Evolutionary conservation across 345 rosid species (phyloP).

Genomic region (Adansonia digitata): DNA sequence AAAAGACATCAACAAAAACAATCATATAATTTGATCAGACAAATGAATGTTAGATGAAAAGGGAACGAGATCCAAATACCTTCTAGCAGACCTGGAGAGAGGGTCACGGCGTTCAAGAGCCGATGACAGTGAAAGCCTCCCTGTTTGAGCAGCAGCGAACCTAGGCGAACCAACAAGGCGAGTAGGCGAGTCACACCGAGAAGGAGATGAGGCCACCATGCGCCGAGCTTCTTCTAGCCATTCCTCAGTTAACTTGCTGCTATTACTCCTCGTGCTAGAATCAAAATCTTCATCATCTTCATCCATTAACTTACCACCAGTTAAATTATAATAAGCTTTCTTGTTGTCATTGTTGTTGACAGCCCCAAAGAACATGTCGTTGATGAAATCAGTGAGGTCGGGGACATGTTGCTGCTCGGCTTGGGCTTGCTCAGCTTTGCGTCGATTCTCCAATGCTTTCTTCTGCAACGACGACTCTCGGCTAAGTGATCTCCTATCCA

Average conservation of each 20-base stretch:
- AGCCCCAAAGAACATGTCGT: conserved; percentile 60
- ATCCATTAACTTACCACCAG: conserved; percentile 23
- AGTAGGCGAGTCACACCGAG: conserved; percentile 40
- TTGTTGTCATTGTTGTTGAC: conserved; percentile 22
- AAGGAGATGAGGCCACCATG: conserved; percentile 47
- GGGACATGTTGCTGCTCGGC: conserved; percentile 27
- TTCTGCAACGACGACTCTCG: conserved; percentile 26
- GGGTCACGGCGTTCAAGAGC: conserved; percentile 49
- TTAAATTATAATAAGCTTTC: conserved; percentile 37
- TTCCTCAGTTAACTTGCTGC: conserved; percentile 49
- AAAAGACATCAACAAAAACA: no score
- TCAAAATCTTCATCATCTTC: conserved; percentile 40
- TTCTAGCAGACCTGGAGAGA: conserved; percentile 65
- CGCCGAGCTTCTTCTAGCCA: conserved; percentile 61
- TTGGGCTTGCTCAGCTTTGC: not conserved
- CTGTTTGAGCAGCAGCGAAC: conserved; percentile 32
- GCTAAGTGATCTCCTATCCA: conserved; percentile 28
- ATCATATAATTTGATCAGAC: not conserved
- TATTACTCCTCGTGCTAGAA: conserved; percentile 50
- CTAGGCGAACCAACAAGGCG: conserved; percentile 40
- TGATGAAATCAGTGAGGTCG: conserved; percentile 66
- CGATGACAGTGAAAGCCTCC: conserved; percentile 30
- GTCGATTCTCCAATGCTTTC: conserved; percentile 21
- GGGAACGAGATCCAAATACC: conserved; percentile 15
- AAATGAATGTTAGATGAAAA: not conserved